Conservation (phyloP, 1,139 yeast species). For the Candida sanyaensis region DNA sequence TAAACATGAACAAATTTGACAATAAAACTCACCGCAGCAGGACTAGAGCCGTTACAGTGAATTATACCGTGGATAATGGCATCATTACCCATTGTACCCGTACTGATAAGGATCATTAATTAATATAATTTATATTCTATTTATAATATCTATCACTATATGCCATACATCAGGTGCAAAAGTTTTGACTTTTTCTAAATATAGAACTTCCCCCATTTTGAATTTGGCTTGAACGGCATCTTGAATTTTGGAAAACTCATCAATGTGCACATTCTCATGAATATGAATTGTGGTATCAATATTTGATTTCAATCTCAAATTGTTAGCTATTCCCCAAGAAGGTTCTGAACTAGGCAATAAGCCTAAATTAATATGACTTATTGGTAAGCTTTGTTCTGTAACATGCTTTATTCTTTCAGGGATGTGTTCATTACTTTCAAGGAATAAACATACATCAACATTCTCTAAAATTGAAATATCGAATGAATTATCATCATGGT, state of each 20-base stretch:
- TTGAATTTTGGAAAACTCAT: constrained; percentile 40
- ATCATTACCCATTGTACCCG: background rate
- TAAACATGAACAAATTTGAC: background rate
- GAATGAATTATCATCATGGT: constrained; percentile 27
- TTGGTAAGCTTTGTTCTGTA: constrained; percentile 17
- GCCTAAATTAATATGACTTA: constrained; percentile 76
- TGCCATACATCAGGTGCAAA: constrained; percentile 91
- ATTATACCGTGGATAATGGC: background rate
- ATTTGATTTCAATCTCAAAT: constrained; percentile 18
- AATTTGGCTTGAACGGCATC: constrained; percentile 14
- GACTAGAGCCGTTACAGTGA: background rate
- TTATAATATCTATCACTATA: constrained; percentile 54
- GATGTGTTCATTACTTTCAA: constrained; percentile 62
- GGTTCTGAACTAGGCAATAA: constrained; percentile 67
- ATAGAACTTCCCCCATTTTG: constrained; percentile 18
- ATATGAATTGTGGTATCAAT: constrained; percentile 52
- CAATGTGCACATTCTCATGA: constrained; percentile 69
- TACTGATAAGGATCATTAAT: background rate
- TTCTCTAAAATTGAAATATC: constrained; percentile 17
- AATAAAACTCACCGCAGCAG: background rate
- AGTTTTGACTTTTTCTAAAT: constrained; percentile 68
- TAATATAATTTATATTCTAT: background rate
- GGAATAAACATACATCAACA: constrained; percentile 44
- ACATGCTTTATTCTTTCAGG: constrained; percentile 37
- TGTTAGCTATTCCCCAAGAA: constrained; percentile 56